Base-by-base conservation (phyloP, 2,329 filamentous ascomycete species). In the Botrytis porri region DNA sequence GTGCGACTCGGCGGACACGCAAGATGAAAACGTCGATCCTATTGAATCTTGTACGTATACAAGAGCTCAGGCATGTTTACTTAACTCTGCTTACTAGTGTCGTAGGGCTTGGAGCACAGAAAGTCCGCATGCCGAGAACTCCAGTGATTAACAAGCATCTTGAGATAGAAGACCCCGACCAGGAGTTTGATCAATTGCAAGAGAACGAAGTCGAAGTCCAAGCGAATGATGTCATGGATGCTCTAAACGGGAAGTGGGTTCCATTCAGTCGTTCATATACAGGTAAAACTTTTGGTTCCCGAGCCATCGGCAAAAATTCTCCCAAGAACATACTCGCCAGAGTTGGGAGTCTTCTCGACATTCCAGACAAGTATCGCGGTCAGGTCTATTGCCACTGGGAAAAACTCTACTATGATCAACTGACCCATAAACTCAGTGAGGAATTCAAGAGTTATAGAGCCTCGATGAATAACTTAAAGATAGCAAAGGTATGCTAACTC, bases 301-400 rank as follows among this genome's bases (percentile, higher is more conserved):
- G 63, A 41, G 41, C 22, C 41, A 54, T 73, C 5, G 69, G 65
- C 10, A 74, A 77, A n/a, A 70, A 60, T 14, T 75, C 78, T n/a
- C 73, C 76, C 12, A 75, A 74, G 43, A 76, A 73, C 29, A 61
- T 78, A 16, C 73, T 79, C 29, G 39, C 62, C 4, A 72, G 62
- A n/a, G 59, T 69, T 6, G 62, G 71, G 4, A 76, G 77, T 70
- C 70, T 82, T 6, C 79, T 78, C 62, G 75, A 77, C 20, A 79
- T 81, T 59, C 77, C 76, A 29, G 35, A 72, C 3, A 69, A 61
- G 32, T 41, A 75, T 35, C 77, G 81, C 14, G 81, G 80, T 7
- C 72, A 77, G 25, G 62, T 80, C n/a, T 82, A 81, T 74, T 76
- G 78, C 43, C 79, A 78, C 39, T 78, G 78, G 64, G 77, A 80